Evolutionary conservation across 306 rosid species (phyloP), one percentile per base, ranked within the genome.

Genomic region (Dalbergia cultrata): DNA sequence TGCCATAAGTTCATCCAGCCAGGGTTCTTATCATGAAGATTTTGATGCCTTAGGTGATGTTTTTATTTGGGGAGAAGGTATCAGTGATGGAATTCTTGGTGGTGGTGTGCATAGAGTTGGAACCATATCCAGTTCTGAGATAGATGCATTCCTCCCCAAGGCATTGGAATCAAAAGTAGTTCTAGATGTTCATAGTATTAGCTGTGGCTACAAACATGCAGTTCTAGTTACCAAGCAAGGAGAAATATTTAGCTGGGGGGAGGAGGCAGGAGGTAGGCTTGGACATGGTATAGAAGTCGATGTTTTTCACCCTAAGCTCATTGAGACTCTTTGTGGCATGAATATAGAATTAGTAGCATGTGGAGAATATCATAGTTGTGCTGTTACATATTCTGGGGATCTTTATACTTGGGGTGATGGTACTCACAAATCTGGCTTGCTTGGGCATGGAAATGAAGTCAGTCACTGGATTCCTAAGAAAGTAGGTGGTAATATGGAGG

Each of bases 381-480:
- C 97, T 82, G 97, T 95, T 78, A 87, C 99, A 37, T 58, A 81
- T 83, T 88, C 97, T 63, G 99, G 99, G 37, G 99, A 95, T 79
- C 96, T 95, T 71, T 95, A 91, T 82, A 93, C 97, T 16, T 95
- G 99, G 99, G 99, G 99, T 22, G 98, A 90, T 81, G 98, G 97
- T 54, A 85, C 81, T 78, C 89, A 88, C 80, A 81, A 81, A 78
- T 88, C 87, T 82, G 94, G 94, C 67, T 80, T 90, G 59, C 97
- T 95, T 80, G 99, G 99, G 83, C 95, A 88, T 86, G 96, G 94
- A 83, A 91, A 87, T 82, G 96, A 87, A 54, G 90, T 86, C 67
- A 90, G 97, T 77, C 94, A 90, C 72, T 95, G 98, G 97, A 83
- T 91, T 84, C 99, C 99, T 61, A 93, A 90, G 86, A 93, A 85